Conservation (phyloP, 2,329 filamentous ascomycete genomes). For the Alternaria rosae region DNA sequence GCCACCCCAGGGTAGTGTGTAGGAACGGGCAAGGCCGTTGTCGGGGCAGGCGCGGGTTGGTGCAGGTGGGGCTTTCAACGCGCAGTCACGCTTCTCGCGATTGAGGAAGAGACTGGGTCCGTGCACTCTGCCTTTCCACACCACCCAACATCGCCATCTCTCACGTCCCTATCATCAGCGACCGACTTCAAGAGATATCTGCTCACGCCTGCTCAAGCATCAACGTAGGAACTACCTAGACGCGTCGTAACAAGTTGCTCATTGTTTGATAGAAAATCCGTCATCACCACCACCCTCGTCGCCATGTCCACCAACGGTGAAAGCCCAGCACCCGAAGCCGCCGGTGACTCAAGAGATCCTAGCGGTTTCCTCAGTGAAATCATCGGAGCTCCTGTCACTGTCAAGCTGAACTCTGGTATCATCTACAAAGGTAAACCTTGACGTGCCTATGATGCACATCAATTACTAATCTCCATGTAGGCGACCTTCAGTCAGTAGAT, state of each 20-base stretch:
- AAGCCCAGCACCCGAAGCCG: slow-evolving; percentile 59
- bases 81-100: slow-evolving; percentile 45
- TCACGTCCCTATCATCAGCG: not conserved
- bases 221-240: not conserved
- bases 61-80: slow-evolving; percentile 23
- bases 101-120: slow-evolving; percentile 15
- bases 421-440: slow-evolving; percentile 82
- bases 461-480: slow-evolving; percentile 56
- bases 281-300: not conserved
- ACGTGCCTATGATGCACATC: slow-evolving; percentile 2
- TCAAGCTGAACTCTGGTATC: slow-evolving; percentile 98
- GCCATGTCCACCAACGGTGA: slow-evolving; percentile 69
- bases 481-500: slow-evolving; percentile 94
- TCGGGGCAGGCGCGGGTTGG: not conserved
- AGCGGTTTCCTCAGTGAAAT: slow-evolving; percentile 94
- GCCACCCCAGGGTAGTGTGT: not conserved
- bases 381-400: slow-evolving; percentile 90
- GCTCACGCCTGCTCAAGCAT: not conserved
- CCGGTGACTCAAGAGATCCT: slow-evolving; percentile 83
- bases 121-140: slow-evolving; percentile 24
- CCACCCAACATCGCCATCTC: slow-evolving; percentile 4
- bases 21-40: slow-evolving; percentile 3
- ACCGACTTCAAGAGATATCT: not conserved
- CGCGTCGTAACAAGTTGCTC: not conserved
- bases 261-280: not conserved